These are phyloP conservation scores for Ophiostoma montium DNA, from an alignment of 2,329 filamentous ascomycete species.

Conservation along the genomic window DNA sequence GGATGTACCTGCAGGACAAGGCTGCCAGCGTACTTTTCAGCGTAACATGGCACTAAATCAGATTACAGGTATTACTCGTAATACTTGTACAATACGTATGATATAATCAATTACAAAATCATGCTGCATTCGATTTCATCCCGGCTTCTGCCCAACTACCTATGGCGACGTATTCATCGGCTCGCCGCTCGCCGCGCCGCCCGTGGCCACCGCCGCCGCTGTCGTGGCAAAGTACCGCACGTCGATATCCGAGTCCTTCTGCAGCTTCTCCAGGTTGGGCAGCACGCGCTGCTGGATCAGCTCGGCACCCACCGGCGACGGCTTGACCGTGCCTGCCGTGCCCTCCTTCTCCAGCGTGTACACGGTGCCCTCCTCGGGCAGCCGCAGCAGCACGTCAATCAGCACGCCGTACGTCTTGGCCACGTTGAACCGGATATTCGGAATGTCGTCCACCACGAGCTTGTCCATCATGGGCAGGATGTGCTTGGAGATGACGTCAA, in stretches of 20 bases:
- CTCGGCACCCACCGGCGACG: constrained; percentile 60
- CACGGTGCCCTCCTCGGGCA: constrained; percentile 80
- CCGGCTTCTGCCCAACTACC: constrained; percentile 19
- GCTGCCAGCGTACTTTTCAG: no score
- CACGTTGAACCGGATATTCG: constrained; percentile 98
- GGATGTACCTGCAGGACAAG: no score
- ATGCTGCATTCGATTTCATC: neutral
- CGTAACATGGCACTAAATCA: no score
- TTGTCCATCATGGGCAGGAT: constrained; percentile 94
- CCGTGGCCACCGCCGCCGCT: constrained; percentile 50
- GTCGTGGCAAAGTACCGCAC: constrained; percentile 96
- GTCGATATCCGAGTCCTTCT: constrained; percentile 95
- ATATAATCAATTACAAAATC: no score
- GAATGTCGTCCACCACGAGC: constrained; percentile 86
- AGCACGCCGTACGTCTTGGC: constrained; percentile 92
- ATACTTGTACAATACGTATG: no score
- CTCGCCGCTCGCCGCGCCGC: constrained; percentile 32
- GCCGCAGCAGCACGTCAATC: constrained; percentile 78
- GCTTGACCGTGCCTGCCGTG: constrained; percentile 36
- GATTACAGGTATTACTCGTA: no score
- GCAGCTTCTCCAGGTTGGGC: constrained; percentile 84
- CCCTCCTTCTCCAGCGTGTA: constrained; percentile 72
- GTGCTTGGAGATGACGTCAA: constrained; percentile 83
- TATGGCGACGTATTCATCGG: constrained; percentile 51
- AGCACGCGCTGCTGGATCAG: constrained; percentile 77